Conservation (phyloP, 306 rosid genomes). For the Sphenostylis stenocarpa region DNA sequence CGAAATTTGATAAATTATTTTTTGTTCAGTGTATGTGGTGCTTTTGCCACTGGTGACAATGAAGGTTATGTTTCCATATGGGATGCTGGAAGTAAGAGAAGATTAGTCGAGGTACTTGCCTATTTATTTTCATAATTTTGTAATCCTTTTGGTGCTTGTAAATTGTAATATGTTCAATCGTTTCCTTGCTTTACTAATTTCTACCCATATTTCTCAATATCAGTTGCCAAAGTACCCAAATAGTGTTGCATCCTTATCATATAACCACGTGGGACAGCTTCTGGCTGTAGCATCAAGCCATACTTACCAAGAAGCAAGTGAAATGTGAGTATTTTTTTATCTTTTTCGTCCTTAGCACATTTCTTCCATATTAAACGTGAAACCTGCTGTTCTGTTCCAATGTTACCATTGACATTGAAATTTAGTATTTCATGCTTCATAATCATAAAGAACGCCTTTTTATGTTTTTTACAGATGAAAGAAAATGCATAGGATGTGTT, state of each 20-base stretch:
- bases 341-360: background rate
- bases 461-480: background rate
- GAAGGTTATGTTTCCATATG: constrained; percentile 73
- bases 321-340: constrained; percentile 53
- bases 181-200: background rate
- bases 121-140: background rate
- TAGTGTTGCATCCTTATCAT: constrained; percentile 75
- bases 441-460: background rate
- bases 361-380: background rate
- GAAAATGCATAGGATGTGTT: background rate
- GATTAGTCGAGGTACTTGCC: constrained; percentile 62
- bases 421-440: background rate
- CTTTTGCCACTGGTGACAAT: constrained; percentile 76
- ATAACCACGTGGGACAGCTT: constrained; percentile 66
- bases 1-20: constrained; percentile 27
- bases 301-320: constrained; percentile 75
- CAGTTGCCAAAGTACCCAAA: constrained; percentile 73
- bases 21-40: constrained; percentile 54
- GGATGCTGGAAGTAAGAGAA: constrained; percentile 66
- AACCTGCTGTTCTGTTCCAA: background rate
- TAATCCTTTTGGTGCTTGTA: constrained; percentile 5
- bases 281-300: constrained; percentile 86
- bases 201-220: constrained; percentile 28
- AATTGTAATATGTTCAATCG: background rate
- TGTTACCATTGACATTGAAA: background rate